Conservation (phyloP, 2,329 filamentous ascomycete species). For the Diaporthe amygdali region DNA sequence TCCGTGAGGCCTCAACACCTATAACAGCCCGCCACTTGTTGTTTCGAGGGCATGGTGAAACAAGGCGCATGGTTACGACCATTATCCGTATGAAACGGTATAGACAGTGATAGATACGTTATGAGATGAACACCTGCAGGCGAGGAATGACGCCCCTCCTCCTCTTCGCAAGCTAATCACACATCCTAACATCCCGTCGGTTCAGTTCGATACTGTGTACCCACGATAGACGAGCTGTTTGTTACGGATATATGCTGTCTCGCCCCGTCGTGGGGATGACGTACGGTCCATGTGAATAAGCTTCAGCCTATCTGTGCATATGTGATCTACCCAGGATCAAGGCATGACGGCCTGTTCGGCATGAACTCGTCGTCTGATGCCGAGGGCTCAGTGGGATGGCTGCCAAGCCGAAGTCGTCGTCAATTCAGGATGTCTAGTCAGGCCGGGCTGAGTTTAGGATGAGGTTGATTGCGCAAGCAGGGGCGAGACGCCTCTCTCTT, state of each 20-base stretch:
- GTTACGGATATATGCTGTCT: neutral
- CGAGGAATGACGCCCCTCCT: neutral
- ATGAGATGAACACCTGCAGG: neutral
- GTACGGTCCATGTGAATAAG: neutral
- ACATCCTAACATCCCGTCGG: neutral
- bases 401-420: conserved; percentile 21
- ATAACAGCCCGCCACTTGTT: conserved; percentile 9
- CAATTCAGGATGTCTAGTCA: neutral
- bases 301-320: neutral
- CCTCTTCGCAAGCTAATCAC: neutral
- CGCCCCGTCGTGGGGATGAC: neutral
- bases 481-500: conserved; percentile 10
- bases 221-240: neutral
- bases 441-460: neutral
- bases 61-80: neutral
- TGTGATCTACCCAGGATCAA: neutral
- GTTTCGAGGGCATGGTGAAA: conserved; percentile 11
- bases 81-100: neutral
- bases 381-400: neutral
- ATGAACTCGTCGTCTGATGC: conserved; percentile 10
- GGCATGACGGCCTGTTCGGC: neutral
- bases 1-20: conserved; percentile 15
- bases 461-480: conserved; percentile 25
- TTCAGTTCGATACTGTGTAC: neutral
- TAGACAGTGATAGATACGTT: neutral